Percentiles rank a stretch among this genome's conserved stretches.
These are phyloP conservation scores for Wallacemonas sp. DNA, from an alignment of 208 protist species.

Conservation along the genomic window DNA sequence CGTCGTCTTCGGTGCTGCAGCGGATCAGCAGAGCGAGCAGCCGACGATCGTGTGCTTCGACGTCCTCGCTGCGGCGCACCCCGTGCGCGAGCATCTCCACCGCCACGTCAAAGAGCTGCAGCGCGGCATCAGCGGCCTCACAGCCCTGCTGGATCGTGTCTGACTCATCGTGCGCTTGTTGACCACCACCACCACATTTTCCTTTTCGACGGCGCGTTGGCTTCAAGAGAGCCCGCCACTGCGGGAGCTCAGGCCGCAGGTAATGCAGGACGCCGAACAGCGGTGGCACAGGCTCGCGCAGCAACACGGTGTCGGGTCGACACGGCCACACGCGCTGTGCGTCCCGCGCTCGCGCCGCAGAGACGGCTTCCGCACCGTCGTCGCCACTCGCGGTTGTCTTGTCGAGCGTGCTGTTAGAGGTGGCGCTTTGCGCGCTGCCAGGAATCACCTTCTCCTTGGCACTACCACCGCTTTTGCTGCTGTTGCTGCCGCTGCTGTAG, in stretches of 20 bases:
- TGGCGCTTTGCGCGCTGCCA: no score
- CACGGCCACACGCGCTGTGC: slow-evolving; percentile 10
- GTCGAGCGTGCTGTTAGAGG: not conserved
- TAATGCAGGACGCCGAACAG: slow-evolving; percentile 24
- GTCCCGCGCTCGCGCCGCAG: not conserved
- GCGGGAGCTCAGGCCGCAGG: slow-evolving; percentile 15
- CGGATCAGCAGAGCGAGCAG: slow-evolving; percentile 4
- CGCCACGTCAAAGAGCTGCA: slow-evolving; percentile 3
- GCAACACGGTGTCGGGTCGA: not conserved
- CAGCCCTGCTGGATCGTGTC: not conserved
- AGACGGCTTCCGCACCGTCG: not conserved
- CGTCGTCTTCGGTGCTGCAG: not conserved
- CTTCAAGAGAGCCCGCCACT: slow-evolving; percentile 18
- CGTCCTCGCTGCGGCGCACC: not conserved
- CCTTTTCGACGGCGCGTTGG: no score
- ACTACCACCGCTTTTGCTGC: no score
- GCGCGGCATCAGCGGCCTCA: slow-evolving; percentile 1
- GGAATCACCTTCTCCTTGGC: no score
- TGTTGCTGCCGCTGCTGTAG: no score
- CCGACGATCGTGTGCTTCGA: not conserved
- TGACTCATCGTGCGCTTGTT: not conserved
- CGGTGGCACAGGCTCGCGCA: slow-evolving; percentile 16
- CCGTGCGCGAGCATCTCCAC: not conserved
- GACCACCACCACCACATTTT: no score
- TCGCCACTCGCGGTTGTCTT: not conserved